phyloP scores from a whole-genome alignment of 2,329 filamentous ascomycete species.

The Cladophialophora exuberans region DNA sequence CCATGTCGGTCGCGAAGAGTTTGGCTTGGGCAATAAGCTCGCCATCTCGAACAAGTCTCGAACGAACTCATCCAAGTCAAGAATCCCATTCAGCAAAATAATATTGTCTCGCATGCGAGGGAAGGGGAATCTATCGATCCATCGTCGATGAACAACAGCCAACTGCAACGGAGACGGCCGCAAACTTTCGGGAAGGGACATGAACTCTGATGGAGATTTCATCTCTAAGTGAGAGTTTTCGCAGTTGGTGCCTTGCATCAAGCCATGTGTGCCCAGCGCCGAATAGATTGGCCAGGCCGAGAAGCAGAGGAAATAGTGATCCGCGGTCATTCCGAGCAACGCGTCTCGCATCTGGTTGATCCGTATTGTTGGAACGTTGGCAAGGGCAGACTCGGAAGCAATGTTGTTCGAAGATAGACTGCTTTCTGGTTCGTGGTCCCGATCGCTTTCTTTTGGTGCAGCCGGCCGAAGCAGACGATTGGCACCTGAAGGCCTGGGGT shows the following conservation, averaged over 20 bases:
- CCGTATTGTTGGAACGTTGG: background rate
- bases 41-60: constrained; percentile 39
- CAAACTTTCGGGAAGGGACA: constrained; percentile 34
- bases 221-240: constrained; percentile 29
- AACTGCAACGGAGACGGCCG: constrained; percentile 42
- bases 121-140: constrained; percentile 49
- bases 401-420: background rate
- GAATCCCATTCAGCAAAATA: constrained; percentile 34
- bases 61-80: constrained; percentile 45
- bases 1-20: constrained; percentile 34
- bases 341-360: background rate
- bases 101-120: constrained; percentile 45
- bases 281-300: constrained; percentile 9
- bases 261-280: background rate
- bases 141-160: constrained; percentile 40
- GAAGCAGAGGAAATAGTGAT: constrained; percentile 6
- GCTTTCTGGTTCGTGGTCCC: background rate
- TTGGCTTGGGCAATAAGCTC: constrained; percentile 39
- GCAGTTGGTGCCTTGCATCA: constrained; percentile 38
- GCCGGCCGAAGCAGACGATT: background rate
- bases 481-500: no score
- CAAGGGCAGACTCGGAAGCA: background rate
- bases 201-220: constrained; percentile 33
- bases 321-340: background rate
- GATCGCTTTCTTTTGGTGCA: no score